Evolutionary conservation across 1,139 yeast genomes (phyloP).

Genomic region (Nakaseomyces bracarensis): DNA sequence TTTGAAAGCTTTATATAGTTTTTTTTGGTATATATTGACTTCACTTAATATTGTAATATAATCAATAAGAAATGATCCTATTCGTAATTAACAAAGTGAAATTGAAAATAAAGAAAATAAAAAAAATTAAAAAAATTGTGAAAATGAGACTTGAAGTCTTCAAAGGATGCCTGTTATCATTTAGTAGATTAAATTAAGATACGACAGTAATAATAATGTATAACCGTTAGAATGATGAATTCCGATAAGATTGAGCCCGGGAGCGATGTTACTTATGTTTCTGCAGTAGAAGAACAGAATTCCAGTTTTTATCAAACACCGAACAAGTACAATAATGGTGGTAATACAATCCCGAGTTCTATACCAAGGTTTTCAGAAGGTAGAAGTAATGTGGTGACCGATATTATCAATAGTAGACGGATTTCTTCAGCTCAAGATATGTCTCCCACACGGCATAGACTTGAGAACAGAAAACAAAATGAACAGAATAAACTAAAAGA

Average conservation of each 20-base stretch:
- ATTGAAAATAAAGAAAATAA: too few relatives aligned
- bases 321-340: not conserved
- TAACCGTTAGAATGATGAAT: too few relatives aligned
- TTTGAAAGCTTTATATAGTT: too few relatives aligned
- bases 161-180: too few relatives aligned
- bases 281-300: constrained; percentile 3
- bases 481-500: constrained; percentile 8
- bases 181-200: too few relatives aligned
- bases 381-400: not conserved
- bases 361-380: not conserved
- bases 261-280: not conserved
- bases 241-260: not conserved
- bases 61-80: too few relatives aligned
- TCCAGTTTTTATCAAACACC: constrained; percentile 1
- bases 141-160: too few relatives aligned
- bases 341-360: not conserved
- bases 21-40: too few relatives aligned
- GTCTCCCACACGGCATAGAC: not conserved
- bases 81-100: too few relatives aligned
- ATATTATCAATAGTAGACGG: not conserved
- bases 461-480: constrained; percentile 5
- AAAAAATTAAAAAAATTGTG: too few relatives aligned
- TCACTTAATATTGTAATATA: too few relatives aligned
- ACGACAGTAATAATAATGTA: too few relatives aligned
- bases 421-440: not conserved